These are phyloP conservation scores for Melampsora americana DNA, from an alignment of 1,284 basidiomycete species.

Conservation along the genomic window DNA sequence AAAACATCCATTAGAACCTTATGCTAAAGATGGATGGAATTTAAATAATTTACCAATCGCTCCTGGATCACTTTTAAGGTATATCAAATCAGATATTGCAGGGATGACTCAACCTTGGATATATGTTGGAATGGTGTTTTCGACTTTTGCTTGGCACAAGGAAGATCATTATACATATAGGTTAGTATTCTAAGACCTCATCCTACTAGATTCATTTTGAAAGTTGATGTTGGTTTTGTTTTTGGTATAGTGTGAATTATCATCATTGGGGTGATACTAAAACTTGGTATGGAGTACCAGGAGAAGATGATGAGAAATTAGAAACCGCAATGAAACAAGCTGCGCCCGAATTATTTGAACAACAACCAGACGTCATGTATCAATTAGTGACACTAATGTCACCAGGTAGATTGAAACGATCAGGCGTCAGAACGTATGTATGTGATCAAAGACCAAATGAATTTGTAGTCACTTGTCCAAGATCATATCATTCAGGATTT, in stretches of 20 bases:
- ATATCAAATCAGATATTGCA: constrained; percentile 97
- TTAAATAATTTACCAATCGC: constrained; percentile 94
- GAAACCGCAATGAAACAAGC: constrained; percentile 91
- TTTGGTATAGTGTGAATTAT: constrained; percentile 50
- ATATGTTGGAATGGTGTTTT: constrained; percentile 98
- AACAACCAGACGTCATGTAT: constrained; percentile 92
- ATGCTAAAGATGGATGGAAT: constrained; percentile 93
- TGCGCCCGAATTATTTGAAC: constrained; percentile 97
- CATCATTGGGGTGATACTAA: constrained; percentile 96
- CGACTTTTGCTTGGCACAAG: constrained; percentile 99
- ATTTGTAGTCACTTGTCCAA: constrained; percentile 89
- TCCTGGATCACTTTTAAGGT: constrained; percentile 73
- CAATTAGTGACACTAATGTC: constrained; percentile 98
- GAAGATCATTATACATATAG: constrained; percentile 98
- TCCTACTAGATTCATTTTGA: not conserved
- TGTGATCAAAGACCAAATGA: constrained; percentile 97
- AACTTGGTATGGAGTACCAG: constrained; percentile 99
- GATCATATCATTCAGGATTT: constrained; percentile 97
- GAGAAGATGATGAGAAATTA: constrained; percentile 87
- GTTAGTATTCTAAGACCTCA: too few species aligned
- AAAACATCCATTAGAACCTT: constrained; percentile 79
- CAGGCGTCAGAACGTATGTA: constrained; percentile 88
- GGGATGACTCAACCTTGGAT: constrained; percentile 99
- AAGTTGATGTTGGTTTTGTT: not conserved
- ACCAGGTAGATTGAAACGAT: constrained; percentile 76